Base-by-base conservation (phyloP, 441 rosid genomes). In the Adansonia gregorii region DNA sequence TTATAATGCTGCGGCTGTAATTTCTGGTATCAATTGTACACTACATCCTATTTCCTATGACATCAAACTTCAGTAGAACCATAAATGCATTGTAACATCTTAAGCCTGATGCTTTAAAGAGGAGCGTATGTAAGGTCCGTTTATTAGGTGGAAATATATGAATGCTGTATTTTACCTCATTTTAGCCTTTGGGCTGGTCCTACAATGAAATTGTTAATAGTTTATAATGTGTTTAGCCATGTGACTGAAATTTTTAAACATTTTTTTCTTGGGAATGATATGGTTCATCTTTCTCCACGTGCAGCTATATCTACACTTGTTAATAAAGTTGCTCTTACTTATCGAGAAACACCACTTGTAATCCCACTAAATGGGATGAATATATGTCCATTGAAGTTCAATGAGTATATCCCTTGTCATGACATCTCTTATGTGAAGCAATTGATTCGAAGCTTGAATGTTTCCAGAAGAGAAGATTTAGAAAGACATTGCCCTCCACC, bases 401-500 rank as follows among this genome's bases (percentile, higher is more conserved):
- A 92, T 60, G 99, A 94, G 85, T 86, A 84, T 22, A 76, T 77
- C 15, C 87, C 84, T 73, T 85, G 86, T 67, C 87, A 83, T 72
- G 79, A 85, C 43, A 22, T 69, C 49, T 75, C 76, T 27, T 83
- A 90, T 56, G 87, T 94, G 52, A 83, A 87, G 2, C 80, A 80
- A 56, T 76, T 94, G 87, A 86, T 86, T 22, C 91, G 84, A 6
- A 86, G 75, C 72, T 90, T 91, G 83, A 83, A 94, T 82, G 63
- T 87, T 56, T 88, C 94, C 49, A 88, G 87, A 80, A 86, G 88
- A 86, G 97, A 95, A 84, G 97, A 92, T 72, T 87, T 95, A 27
- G 98, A 94, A 81, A 89, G 97, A 80, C 99, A 95, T 48, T 94
- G 99, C 45, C 95, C 92, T 72, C 93, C 97, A 9, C 88, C 82